Percentiles rank a stretch among this genome's conserved stretches.
Conservation (phyloP, 1,139 yeast genomes). For the Fermentozyma sake region DNA sequence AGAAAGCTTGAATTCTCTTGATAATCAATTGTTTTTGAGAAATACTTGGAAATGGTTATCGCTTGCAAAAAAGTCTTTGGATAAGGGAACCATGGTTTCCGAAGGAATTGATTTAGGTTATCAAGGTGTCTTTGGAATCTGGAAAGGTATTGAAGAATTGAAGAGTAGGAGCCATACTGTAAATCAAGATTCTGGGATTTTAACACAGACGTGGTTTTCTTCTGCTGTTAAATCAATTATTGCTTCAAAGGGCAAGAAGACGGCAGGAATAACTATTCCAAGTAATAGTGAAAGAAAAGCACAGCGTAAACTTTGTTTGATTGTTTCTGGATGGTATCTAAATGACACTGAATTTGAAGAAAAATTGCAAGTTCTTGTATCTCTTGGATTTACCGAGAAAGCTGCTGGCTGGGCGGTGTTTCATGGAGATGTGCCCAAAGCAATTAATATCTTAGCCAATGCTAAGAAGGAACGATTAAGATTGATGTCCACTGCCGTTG, state of each 20-base stretch:
- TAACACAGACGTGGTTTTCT: constrained; percentile 42
- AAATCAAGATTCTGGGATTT: constrained; percentile 23
- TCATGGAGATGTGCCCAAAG: constrained; percentile 80
- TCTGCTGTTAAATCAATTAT: constrained; percentile 43
- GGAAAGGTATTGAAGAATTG: constrained; percentile 76
- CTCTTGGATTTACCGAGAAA: constrained; percentile 65
- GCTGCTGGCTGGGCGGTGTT: constrained; percentile 99
- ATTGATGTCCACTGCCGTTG: constrained; percentile 89
- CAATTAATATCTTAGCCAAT: constrained; percentile 63
- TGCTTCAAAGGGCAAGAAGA: constrained; percentile 39
- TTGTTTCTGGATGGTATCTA: constrained; percentile 90
- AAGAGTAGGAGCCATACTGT: constrained; percentile 49
- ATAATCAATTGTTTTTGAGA: constrained; percentile 55
- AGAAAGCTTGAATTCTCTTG: constrained; percentile 49
- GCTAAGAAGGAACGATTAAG: constrained; percentile 61
- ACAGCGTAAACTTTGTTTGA: constrained; percentile 74
- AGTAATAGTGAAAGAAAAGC: constrained; percentile 49
- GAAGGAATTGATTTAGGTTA: constrained; percentile 75
- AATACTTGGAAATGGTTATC: constrained; percentile 91
- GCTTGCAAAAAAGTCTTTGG: constrained; percentile 63
- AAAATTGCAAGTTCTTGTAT: constrained; percentile 54
- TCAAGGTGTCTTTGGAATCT: constrained; percentile 84
- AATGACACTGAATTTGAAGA: constrained; percentile 73
- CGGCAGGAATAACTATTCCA: constrained; percentile 43
- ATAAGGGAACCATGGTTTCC: constrained; percentile 64